phyloP scores from a whole-genome alignment of 2,329 filamentous ascomycete species.

The Rutstroemia sydowiana region DNA sequence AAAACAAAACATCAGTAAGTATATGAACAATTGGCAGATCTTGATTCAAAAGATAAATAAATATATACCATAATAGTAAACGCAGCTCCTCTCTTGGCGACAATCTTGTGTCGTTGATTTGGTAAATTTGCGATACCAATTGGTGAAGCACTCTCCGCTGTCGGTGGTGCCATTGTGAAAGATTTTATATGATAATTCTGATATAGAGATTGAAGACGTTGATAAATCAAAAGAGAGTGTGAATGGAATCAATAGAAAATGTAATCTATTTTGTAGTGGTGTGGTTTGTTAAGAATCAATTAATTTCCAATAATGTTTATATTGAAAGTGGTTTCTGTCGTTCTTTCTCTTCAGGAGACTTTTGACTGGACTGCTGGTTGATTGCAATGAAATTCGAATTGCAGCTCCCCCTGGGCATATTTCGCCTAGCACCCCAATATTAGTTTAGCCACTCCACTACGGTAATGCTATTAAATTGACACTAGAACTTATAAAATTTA shows the following conservation, averaged over 20 bases:
- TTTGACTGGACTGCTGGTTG: not conserved
- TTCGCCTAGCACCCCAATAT: slow-evolving; percentile 9
- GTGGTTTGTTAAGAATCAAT: not conserved
- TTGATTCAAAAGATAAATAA: not conserved
- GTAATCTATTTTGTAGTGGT: not conserved
- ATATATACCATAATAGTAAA: slow-evolving; percentile 92
- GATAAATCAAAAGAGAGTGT: not conserved
- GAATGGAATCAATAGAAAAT: not conserved
- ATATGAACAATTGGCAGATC: not conserved
- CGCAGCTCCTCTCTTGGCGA: slow-evolving; percentile 80
- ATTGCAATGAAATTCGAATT: slow-evolving; percentile 11
- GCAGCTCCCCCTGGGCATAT: slow-evolving; percentile 11
- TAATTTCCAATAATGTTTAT: slow-evolving; percentile 2
- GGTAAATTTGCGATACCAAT: slow-evolving; percentile 70
- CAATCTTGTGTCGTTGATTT: slow-evolving; percentile 70
- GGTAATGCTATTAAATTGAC: not conserved
- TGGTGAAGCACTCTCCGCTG: slow-evolving; percentile 55
- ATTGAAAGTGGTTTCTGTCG: not conserved
- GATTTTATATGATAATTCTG: not conserved
- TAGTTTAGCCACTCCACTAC: slow-evolving; percentile 2
- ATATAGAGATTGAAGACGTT: not conserved
- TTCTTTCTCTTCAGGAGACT: slow-evolving; percentile 6
- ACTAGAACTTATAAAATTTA: not conserved
- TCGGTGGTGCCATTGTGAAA: slow-evolving; percentile 46
- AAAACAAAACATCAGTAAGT: slow-evolving; percentile 12